Conservation (phyloP, 75 land plant genomes). For the Picea sitchensis region DNA sequence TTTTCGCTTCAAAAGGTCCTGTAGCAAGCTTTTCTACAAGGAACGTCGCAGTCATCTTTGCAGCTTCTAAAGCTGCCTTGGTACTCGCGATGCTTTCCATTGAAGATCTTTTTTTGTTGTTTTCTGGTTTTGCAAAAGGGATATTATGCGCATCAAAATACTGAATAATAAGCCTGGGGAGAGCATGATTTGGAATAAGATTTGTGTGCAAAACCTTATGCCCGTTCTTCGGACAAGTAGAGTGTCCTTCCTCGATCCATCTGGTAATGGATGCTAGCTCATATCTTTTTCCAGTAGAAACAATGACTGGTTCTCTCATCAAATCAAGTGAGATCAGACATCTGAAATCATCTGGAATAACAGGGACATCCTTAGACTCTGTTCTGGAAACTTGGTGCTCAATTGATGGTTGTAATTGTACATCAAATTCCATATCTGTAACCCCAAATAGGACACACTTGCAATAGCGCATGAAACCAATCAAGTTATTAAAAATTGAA, state of each 20-base stretch:
- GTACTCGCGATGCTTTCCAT: conserved; percentile 46
- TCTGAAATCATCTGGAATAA: conserved; percentile 59
- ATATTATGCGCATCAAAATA: conserved; percentile 68
- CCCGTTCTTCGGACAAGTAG: conserved; percentile 71
- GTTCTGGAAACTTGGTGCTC: too few relatives aligned
- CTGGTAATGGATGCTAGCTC: conserved; percentile 54
- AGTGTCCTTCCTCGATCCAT: conserved; percentile 67
- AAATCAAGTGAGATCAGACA: conserved; percentile 77
- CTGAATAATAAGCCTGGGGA: conserved; percentile 55
- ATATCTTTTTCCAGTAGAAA: conserved; percentile 78
- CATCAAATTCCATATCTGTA: not conserved
- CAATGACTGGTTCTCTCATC: conserved; percentile 80
- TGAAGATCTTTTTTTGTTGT: conserved; percentile 19
- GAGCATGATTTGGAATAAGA: conserved; percentile 65
- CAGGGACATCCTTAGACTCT: not conserved
- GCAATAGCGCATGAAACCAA: conserved; percentile 58
- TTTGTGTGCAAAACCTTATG: conserved; percentile 48
- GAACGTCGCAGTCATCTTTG: conserved; percentile 55
- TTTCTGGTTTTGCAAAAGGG: conserved; percentile 4
- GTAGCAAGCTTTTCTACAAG: conserved; percentile 60
- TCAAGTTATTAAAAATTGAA: conserved; percentile 29
- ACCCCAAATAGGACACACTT: conserved; percentile 51
- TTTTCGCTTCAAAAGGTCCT: conserved; percentile 44
- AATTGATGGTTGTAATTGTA: not conserved
- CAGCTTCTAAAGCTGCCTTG: conserved; percentile 48